Conservation (phyloP, 1,139 yeast genomes). For the Hyphopichia fennica region DNA sequence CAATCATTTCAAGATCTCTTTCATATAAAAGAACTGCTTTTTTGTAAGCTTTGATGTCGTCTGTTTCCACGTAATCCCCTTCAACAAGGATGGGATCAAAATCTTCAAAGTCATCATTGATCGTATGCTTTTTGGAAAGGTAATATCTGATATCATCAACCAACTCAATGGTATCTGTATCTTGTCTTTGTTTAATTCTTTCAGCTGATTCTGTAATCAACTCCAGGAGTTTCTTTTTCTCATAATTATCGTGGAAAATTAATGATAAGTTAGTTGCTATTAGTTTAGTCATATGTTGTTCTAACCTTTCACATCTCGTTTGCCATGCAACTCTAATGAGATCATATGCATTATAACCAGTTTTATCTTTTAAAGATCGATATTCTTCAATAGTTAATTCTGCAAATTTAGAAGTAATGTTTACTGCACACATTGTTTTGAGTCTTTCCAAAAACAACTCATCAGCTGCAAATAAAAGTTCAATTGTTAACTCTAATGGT, state of each 20-base stretch:
- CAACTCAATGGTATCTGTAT: constrained; percentile 76
- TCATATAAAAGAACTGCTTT: constrained; percentile 23
- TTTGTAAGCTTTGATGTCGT: constrained; percentile 31
- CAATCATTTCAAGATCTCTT: constrained; percentile 43
- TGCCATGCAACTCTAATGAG: constrained; percentile 68
- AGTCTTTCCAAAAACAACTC: constrained; percentile 60
- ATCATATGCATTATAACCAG: constrained; percentile 50
- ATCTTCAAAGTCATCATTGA: constrained; percentile 30
- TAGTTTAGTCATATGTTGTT: constrained; percentile 58
- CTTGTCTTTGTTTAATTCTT: constrained; percentile 62
- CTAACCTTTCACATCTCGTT: constrained; percentile 62
- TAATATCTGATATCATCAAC: constrained; percentile 76
- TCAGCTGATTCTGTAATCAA: constrained; percentile 49
- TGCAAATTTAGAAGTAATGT: constrained; percentile 44
- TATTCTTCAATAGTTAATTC: constrained; percentile 22
- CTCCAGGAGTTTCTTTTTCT: constrained; percentile 15
- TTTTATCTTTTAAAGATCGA: constrained; percentile 12
- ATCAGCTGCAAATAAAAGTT: constrained; percentile 61
- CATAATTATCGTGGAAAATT: constrained; percentile 34
- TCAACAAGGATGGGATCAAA: constrained; percentile 27
- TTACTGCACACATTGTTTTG: constrained; percentile 65
- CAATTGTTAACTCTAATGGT: constrained; percentile 51
- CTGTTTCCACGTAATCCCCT: constrained; percentile 11
- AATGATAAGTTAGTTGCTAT: constrained; percentile 51
- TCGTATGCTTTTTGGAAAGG: constrained; percentile 48